Base-by-base conservation (phyloP, 805 yeast genomes). In the Saccharomycopsis selenospora region DNA sequence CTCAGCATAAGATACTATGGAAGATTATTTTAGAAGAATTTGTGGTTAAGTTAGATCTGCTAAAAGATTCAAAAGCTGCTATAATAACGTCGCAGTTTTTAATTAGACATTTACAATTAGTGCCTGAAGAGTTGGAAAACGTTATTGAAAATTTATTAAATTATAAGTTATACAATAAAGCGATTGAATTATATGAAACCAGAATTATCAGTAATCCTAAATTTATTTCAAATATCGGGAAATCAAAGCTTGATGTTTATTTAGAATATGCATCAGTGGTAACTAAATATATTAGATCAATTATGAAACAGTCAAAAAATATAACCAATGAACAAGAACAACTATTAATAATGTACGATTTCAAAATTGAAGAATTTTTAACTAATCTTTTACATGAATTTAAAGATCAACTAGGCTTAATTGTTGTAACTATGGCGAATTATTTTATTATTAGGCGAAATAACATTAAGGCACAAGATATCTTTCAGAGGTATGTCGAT, bases 1-100 rank as follows among this genome's bases (percentile, higher is more conserved):
- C 75, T 0, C 80, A 77, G 49, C 88, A 81, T 60, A 71, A 71
- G 3, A 54, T 66, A 25, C 71, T 83, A 27, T 76, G 93, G 76
- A 64, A 70, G 26, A 20, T 40, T 8, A 41, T 41, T n/a, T 6
- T 41, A 10, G 17, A 41, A 27, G 26, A 22, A 17, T 22, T 23
- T 8, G 8, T n/a, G 13, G 18, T 2, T 24, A 6, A 41, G 6
- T n/a, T 41, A 8, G 22, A 18, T 6, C 11, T 38, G 25, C n/a
- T 18, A 38, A 18, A 17, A 4, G 7, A 38, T 5, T 5, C 11
- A 18, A n/a, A 20, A 18, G 17, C 23, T 38, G 22, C 25, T 4
- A 2, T 40, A n/a, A 56, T 57, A 3, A 61, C 57, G 1, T 43
- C 53, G 2, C 28, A 29, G 3, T 57, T 69, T 0, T 70, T 68